Percentiles rank a stretch among this genome's conserved stretches.
phyloP scores from a whole-genome alignment of 2,329 filamentous ascomycete species.

The Cercospora sojina region DNA sequence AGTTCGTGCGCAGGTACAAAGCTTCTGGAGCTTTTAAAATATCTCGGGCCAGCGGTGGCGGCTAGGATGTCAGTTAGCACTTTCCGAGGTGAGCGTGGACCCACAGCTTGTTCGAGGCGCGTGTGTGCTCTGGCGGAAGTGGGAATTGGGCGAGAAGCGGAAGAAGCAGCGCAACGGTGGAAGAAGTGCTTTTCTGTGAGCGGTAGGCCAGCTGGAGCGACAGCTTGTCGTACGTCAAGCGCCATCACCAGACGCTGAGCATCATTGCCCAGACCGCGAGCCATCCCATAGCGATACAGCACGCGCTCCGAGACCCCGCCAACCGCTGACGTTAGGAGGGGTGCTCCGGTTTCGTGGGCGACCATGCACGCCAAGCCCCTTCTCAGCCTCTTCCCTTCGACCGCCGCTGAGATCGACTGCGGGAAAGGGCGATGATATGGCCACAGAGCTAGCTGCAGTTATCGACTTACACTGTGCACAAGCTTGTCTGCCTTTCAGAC shows the following conservation, averaged over 20 bases:
- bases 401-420: constrained; percentile 1
- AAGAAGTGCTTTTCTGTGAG: not conserved
- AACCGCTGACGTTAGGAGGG: constrained; percentile 12
- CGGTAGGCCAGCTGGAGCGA: not conserved
- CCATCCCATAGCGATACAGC: not conserved
- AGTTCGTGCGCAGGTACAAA: constrained; percentile 10
- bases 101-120: constrained; percentile 6
- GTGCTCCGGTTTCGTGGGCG: constrained; percentile 1
- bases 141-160: not conserved
- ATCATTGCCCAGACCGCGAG: constrained; percentile 9
- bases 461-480: not conserved
- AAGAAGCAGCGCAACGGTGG: not conserved
- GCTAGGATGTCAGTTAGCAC: constrained; percentile 13
- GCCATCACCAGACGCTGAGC: constrained; percentile 11
- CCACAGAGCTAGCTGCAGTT: not conserved
- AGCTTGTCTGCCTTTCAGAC: not conserved
- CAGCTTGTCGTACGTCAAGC: constrained; percentile 15
- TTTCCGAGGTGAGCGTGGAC: constrained; percentile 19
- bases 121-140: not conserved
- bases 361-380: not conserved
- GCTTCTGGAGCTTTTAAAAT: constrained; percentile 9
- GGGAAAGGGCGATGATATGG: not conserved
- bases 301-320: constrained; percentile 7
- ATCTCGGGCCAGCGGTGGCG: constrained; percentile 18
- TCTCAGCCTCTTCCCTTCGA: constrained; percentile 11